phyloP scores from a whole-genome alignment of 441 rosid species.

The Adansonia gregorii region DNA sequence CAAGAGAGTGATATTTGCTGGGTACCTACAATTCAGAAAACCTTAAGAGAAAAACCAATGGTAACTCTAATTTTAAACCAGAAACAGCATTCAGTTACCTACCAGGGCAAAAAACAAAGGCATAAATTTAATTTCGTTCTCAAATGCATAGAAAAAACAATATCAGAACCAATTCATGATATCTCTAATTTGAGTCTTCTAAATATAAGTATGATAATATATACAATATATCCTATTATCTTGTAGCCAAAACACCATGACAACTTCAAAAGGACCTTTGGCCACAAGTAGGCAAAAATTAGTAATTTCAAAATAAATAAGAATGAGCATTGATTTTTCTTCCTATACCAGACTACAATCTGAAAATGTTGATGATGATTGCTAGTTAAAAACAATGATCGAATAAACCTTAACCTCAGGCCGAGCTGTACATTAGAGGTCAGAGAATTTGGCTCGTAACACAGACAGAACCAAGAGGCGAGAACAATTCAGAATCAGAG shows the following conservation, averaged over 20 bases:
- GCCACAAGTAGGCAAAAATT: background rate
- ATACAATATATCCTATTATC: background rate
- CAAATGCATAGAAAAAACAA: background rate
- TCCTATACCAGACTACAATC: background rate
- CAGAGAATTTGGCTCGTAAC: background rate
- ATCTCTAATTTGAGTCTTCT: background rate
- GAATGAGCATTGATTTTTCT: background rate
- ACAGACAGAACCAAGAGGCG: background rate
- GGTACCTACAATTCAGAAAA: constrained; percentile 60
- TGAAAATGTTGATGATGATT: background rate
- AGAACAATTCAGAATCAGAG: background rate
- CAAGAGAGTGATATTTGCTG: constrained; percentile 94
- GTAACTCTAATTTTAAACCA: background rate
- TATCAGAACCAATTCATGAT: constrained; percentile 6
- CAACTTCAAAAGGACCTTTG: background rate
- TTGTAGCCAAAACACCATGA: background rate
- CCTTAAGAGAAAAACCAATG: constrained; percentile 24
- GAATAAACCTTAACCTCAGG: background rate
- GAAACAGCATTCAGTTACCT: background rate
- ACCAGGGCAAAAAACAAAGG: background rate
- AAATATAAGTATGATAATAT: background rate
- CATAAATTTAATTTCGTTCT: background rate
- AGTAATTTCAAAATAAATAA: constrained; percentile 13
- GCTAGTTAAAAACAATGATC: background rate
- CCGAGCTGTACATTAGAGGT: background rate